These are phyloP conservation scores for Zalerion maritima DNA, from an alignment of 495 filamentous ascomycete genomes.

Conservation along the genomic window DNA sequence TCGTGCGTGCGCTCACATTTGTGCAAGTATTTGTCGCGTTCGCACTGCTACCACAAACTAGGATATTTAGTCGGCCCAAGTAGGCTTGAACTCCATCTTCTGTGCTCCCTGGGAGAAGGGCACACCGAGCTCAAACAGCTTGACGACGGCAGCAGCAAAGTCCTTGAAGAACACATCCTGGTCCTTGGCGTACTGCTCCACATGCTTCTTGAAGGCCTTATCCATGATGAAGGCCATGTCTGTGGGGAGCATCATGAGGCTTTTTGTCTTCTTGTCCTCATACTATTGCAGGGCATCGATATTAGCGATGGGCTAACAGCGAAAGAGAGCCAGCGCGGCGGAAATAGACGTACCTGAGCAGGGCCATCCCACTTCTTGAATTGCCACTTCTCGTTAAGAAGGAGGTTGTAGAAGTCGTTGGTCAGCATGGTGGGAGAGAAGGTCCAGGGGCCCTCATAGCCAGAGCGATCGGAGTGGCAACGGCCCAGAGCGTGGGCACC, in stretches of 20 bases:
- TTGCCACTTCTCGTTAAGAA: constrained; percentile 84
- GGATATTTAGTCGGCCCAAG: constrained; percentile 19
- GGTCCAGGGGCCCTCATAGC: constrained; percentile 88
- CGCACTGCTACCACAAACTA: too few species aligned
- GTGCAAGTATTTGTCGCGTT: too few species aligned
- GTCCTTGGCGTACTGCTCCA: constrained; percentile 86
- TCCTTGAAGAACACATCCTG: constrained; percentile 87
- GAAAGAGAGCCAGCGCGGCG: background rate
- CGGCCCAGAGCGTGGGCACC: constrained; percentile 90
- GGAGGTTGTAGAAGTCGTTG: constrained; percentile 85
- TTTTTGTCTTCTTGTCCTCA: constrained; percentile 70
- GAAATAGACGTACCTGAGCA: constrained; percentile 24
- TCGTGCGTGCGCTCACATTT: too few species aligned
- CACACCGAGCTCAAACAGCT: constrained; percentile 89
- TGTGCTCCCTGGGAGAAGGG: constrained; percentile 63
- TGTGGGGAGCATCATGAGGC: constrained; percentile 93
- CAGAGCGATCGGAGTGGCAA: constrained; percentile 78
- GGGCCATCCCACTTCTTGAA: constrained; percentile 91
- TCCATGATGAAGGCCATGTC: constrained; percentile 83
- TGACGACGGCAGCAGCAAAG: constrained; percentile 62
- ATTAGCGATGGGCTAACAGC: background rate
- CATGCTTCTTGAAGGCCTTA: constrained; percentile 70
- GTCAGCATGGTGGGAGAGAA: constrained; percentile 89
- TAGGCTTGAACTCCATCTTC: constrained; percentile 62
- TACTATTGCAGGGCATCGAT: constrained; percentile 33